Evolutionary conservation across 1,139 yeast genomes (phyloP).

Genomic region (Taphrina populina): DNA sequence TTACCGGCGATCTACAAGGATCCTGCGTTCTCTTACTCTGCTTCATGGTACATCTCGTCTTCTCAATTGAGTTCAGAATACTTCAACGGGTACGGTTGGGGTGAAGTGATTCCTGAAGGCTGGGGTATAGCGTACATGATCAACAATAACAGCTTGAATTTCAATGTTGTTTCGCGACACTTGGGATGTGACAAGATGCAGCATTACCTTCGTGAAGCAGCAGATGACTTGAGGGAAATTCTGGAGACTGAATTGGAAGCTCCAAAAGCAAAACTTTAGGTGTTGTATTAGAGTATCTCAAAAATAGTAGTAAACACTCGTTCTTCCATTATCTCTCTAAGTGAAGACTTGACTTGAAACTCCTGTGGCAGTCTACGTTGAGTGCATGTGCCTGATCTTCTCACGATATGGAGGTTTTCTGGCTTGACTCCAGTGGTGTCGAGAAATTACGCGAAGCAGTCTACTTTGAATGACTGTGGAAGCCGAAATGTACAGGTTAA

Average conservation of each 20-base stretch:
- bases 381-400: too few relatives aligned
- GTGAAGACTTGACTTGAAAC: not conserved
- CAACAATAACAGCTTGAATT: slow-evolving; percentile 79
- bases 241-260: slow-evolving; percentile 48
- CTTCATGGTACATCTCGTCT: slow-evolving; percentile 82
- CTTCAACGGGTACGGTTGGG: slow-evolving; percentile 95
- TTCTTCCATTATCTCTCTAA: not conserved
- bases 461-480: too few relatives aligned
- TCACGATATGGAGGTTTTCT: too few relatives aligned
- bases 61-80: slow-evolving; percentile 86
- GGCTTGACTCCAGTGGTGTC: too few relatives aligned
- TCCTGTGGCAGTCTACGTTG: too few relatives aligned
- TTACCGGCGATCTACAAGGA: slow-evolving; percentile 74
- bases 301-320: too few relatives aligned
- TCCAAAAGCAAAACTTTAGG: slow-evolving; percentile 27
- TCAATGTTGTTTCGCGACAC: slow-evolving; percentile 79
- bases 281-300: too few relatives aligned
- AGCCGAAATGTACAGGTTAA: too few relatives aligned
- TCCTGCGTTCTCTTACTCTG: slow-evolving; percentile 71
- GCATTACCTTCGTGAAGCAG: slow-evolving; percentile 71
- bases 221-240: slow-evolving; percentile 74
- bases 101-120: slow-evolving; percentile 92
- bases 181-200: slow-evolving; percentile 66
- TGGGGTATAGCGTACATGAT: slow-evolving; percentile 93
- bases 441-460: too few relatives aligned